A percentile compares a stretch with the other conserved stretches of the same genome.
Conservation (phyloP, 2,329 filamentous ascomycete genomes). For the Fusarium newnesense region DNA sequence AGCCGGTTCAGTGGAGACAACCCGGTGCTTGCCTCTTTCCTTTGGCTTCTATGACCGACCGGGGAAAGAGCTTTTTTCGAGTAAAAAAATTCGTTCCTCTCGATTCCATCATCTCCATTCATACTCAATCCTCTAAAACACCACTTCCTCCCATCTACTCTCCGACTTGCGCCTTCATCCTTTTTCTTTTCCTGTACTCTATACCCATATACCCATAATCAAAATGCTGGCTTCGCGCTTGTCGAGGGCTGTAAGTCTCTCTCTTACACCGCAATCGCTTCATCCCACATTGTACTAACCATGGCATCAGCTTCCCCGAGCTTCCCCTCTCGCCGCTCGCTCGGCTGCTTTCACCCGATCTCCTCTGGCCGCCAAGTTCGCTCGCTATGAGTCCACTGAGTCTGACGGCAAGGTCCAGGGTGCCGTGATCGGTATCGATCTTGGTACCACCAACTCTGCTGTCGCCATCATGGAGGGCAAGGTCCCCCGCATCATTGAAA, state of each 20-base stretch:
- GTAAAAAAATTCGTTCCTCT: slow-evolving; percentile 51
- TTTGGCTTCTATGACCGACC: slow-evolving; percentile 54
- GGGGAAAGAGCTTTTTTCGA: slow-evolving; percentile 47
- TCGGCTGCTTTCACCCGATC: slow-evolving; percentile 74
- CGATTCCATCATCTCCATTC: slow-evolving; percentile 42
- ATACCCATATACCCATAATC: slow-evolving; percentile 51
- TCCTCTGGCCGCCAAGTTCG: slow-evolving; percentile 77
- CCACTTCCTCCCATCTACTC: slow-evolving; percentile 45
- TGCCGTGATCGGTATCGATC: slow-evolving; percentile 96
- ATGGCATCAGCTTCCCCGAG: slow-evolving; percentile 76
- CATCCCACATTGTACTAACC: slow-evolving; percentile 29
- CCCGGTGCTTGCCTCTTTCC: slow-evolving; percentile 52
- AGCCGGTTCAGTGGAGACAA: slow-evolving; percentile 42
- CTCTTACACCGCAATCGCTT: slow-evolving; percentile 4
- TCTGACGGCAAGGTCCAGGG: slow-evolving; percentile 82
- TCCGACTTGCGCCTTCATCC: slow-evolving; percentile 49
- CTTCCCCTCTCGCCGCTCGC: slow-evolving; percentile 74
- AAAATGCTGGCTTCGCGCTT: slow-evolving; percentile 79
- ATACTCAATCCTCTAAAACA: slow-evolving; percentile 42
- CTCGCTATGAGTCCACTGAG: slow-evolving; percentile 78
- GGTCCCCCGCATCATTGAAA: slow-evolving; percentile 94
- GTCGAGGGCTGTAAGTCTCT: slow-evolving; percentile 76
- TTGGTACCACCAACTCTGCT: slow-evolving; percentile 97
- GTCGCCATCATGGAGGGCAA: slow-evolving; percentile 99
- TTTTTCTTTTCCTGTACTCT: slow-evolving; percentile 48